These are phyloP conservation scores for Tulasnella sp. DNA, from an alignment of 768 basidiomycete genomes.

Conservation along the genomic window DNA sequence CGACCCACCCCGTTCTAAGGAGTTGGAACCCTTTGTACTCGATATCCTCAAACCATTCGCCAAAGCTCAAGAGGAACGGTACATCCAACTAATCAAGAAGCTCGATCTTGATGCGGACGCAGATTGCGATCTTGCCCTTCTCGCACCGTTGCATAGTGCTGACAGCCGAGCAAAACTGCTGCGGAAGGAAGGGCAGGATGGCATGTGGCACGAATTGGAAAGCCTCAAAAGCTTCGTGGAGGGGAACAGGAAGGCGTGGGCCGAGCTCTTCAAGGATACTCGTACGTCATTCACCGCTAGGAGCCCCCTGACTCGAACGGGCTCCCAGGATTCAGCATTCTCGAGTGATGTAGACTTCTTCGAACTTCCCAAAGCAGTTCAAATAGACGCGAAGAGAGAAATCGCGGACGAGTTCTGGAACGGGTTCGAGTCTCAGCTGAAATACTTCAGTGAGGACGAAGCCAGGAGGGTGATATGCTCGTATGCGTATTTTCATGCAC, in stretches of 20 bases:
- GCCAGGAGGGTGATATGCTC: slow-evolving; percentile 46
- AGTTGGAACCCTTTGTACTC: slow-evolving; percentile 32
- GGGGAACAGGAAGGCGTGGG: slow-evolving; percentile 17
- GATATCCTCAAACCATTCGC: slow-evolving; percentile 24
- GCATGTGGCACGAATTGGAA: slow-evolving; percentile 38
- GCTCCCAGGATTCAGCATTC: neutral
- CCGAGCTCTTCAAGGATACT: neutral
- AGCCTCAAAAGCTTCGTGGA: slow-evolving; percentile 43
- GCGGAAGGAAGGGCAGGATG: slow-evolving; percentile 16
- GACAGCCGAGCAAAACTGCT: slow-evolving; percentile 31
- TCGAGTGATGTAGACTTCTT: slow-evolving; percentile 10
- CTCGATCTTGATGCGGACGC: neutral
- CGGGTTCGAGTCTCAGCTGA: slow-evolving; percentile 29
- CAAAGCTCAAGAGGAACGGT: slow-evolving; percentile 13
- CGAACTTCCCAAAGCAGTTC: slow-evolving; percentile 38
- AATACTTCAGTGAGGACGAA: slow-evolving; percentile 34
- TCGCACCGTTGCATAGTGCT: slow-evolving; percentile 42
- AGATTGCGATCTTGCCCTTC: slow-evolving; percentile 34
- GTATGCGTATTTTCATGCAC: slow-evolving; percentile 47
- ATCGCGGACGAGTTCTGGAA: slow-evolving; percentile 44
- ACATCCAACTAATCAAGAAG: slow-evolving; percentile 10
- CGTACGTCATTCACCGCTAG: neutral
- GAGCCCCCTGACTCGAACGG: neutral
- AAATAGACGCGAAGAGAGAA: slow-evolving; percentile 50
- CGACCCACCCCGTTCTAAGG: neutral